Evolutionary conservation across 148 eudicot genomes (phyloP).

Genomic region (Mesembryanthemum crystallinum): DNA sequence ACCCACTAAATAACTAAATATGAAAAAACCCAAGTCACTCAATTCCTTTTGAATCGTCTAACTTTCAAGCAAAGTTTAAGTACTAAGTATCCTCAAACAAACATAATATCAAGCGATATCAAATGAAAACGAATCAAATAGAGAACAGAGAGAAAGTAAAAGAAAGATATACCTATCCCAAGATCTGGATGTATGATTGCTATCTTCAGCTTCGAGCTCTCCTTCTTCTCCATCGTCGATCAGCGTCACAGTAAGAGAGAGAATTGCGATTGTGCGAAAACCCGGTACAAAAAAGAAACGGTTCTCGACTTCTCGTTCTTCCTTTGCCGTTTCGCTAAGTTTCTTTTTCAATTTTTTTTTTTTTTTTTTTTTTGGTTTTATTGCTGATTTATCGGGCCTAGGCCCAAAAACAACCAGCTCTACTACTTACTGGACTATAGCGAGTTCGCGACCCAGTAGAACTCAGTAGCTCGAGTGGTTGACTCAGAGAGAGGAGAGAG

Average conservation of each 20-base stretch:
- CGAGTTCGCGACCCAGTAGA: neutral
- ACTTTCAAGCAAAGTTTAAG: too few relatives aligned
- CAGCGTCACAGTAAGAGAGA: slow-evolving; percentile 4
- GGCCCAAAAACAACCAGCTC: neutral
- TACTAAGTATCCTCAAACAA: too few relatives aligned
- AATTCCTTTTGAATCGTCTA: too few relatives aligned
- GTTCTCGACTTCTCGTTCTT: too few relatives aligned
- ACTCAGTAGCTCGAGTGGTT: neutral
- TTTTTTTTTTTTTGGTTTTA: too few relatives aligned
- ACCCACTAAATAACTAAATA: too few relatives aligned
- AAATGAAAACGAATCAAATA: neutral
- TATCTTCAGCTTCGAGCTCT: slow-evolving; percentile 49
- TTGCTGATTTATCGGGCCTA: neutral
- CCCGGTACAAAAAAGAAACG: too few relatives aligned
- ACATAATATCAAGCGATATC: too few relatives aligned
- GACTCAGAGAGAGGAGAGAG: too few relatives aligned
- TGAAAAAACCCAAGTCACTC: too few relatives aligned
- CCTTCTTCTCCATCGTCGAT: slow-evolving; percentile 31
- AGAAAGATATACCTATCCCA: slow-evolving; percentile 56
- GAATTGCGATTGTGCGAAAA: neutral
- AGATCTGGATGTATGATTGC: slow-evolving; percentile 90
- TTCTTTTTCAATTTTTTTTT: too few relatives aligned
- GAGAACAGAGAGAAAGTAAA: neutral
- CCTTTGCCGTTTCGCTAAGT: too few relatives aligned
- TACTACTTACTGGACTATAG: neutral